Conservation (phyloP, 176 grass and related monocot species). For the Avena sativa region DNA sequence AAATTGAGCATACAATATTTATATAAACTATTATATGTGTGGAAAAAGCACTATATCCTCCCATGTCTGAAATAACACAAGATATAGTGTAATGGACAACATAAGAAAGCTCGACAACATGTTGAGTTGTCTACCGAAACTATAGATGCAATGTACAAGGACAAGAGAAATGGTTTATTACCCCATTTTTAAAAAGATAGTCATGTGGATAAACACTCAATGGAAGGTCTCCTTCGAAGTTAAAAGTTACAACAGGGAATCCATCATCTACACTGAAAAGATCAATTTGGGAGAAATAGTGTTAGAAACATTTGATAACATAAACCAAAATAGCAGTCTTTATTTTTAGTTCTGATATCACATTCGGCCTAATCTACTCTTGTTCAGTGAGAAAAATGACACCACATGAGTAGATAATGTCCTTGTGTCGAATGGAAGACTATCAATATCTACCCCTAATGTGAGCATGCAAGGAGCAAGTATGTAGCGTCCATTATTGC, state of each 20-base stretch:
- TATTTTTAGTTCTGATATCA: conserved; percentile 2
- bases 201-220: conserved; percentile 90
- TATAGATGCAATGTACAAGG: not conserved
- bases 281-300: not conserved
- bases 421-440: not conserved
- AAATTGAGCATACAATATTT: not conserved
- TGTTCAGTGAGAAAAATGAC: conserved; percentile 9
- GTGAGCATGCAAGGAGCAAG: not conserved
- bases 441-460: conserved; percentile 28
- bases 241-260: conserved; percentile 80
- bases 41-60: not conserved
- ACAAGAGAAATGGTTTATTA: conserved; percentile 50
- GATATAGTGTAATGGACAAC: not conserved
- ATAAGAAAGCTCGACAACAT: conserved; percentile 6
- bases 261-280: conserved; percentile 79
- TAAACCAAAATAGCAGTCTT: not conserved
- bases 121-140: not conserved
- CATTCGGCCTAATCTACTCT: conserved; percentile 15
- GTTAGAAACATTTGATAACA: conserved; percentile 40
- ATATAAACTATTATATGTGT: not conserved
- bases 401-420: not conserved
- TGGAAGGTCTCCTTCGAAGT: conserved; percentile 73
- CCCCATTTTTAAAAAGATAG: conserved; percentile 89
- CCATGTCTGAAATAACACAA: not conserved
- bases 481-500: not conserved